Conservation (phyloP, 1,139 yeast species). For the Kluyveromyces sp. region DNA sequence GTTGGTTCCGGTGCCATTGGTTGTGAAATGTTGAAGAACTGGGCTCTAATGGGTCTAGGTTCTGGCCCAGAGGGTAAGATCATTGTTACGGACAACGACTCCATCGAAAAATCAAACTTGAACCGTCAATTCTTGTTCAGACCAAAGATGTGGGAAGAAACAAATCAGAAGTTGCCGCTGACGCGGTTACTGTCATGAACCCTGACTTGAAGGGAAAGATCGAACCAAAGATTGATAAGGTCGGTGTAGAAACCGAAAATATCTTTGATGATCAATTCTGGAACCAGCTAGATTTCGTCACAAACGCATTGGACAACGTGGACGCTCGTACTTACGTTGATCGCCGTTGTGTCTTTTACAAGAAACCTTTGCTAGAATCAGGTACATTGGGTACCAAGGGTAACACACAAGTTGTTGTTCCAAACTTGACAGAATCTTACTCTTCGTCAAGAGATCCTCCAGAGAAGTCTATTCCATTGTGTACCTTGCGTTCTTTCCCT, state of each 20-base stretch:
- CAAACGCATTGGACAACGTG: slow-evolving; percentile 93
- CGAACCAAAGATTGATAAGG: slow-evolving; percentile 72
- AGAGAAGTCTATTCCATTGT: slow-evolving; percentile 91
- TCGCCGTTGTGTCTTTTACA: slow-evolving; percentile 89
- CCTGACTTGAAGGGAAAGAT: slow-evolving; percentile 76
- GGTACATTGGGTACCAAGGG: slow-evolving; percentile 99
- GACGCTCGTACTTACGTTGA: slow-evolving; percentile 98
- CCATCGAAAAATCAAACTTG: slow-evolving; percentile 90
- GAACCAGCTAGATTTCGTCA: slow-evolving; percentile 75
- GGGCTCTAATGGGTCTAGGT: slow-evolving; percentile 97
- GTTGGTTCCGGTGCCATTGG: slow-evolving; percentile 99
- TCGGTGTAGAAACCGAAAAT: slow-evolving; percentile 86
- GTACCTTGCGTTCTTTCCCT: slow-evolving; percentile 96
- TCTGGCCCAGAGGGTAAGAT: slow-evolving; percentile 85
- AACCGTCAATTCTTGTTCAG: slow-evolving; percentile 95
- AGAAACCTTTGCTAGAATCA: slow-evolving; percentile 85
- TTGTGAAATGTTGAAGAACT: slow-evolving; percentile 95
- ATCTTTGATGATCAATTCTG: slow-evolving; percentile 85
- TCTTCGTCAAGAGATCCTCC: slow-evolving; percentile 98
- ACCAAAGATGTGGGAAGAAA: slow-evolving; percentile 87
- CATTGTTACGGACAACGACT: slow-evolving; percentile 83
- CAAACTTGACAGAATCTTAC: slow-evolving; percentile 87
- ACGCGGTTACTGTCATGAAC: slow-evolving; percentile 77
- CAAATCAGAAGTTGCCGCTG: slow-evolving; percentile 86
- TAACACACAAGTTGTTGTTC: slow-evolving; percentile 92